These are phyloP conservation scores for Pezicula radicicola DNA, from an alignment of 2,329 filamentous ascomycete genomes.

Conservation along the genomic window DNA sequence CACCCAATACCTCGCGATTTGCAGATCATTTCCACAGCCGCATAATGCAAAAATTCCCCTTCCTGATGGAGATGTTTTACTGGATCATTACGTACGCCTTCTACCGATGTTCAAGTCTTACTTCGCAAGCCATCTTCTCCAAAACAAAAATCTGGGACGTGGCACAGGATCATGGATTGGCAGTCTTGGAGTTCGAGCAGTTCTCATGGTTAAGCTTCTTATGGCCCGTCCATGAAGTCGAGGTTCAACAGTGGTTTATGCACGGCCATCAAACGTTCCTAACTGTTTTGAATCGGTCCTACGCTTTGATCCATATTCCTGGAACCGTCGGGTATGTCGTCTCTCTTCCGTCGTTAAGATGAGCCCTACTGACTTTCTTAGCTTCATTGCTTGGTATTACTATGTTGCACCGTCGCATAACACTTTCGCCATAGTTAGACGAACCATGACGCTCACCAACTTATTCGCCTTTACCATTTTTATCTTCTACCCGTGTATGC, in stretches of 20 bases:
- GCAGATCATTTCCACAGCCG: constrained; percentile 57
- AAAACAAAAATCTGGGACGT: constrained; percentile 47
- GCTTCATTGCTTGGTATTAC: constrained; percentile 64
- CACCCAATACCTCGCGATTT: constrained; percentile 60
- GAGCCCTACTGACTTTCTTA: constrained; percentile 25
- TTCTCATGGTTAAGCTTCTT: constrained; percentile 45
- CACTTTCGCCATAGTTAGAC: constrained; percentile 41
- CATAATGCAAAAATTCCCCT: constrained; percentile 63
- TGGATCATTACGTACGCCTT: constrained; percentile 51
- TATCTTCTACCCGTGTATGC: constrained; percentile 51
- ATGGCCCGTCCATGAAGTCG: constrained; percentile 48
- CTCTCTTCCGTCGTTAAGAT: background rate
- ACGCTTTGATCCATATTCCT: constrained; percentile 58
- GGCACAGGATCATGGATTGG: constrained; percentile 51
- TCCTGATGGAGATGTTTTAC: constrained; percentile 66
- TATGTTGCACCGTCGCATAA: constrained; percentile 49
- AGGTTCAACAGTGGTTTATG: constrained; percentile 56
- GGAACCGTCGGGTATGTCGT: constrained; percentile 51
- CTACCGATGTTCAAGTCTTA: constrained; percentile 24
- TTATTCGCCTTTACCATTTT: constrained; percentile 50
- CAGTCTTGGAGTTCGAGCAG: constrained; percentile 53
- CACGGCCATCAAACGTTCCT: constrained; percentile 48
- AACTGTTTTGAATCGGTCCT: constrained; percentile 54
- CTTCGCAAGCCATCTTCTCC: constrained; percentile 30
- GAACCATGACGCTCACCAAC: constrained; percentile 50